Conservation (phyloP, 352 stramenopile genomes). For the Pythium monospermum region DNA sequence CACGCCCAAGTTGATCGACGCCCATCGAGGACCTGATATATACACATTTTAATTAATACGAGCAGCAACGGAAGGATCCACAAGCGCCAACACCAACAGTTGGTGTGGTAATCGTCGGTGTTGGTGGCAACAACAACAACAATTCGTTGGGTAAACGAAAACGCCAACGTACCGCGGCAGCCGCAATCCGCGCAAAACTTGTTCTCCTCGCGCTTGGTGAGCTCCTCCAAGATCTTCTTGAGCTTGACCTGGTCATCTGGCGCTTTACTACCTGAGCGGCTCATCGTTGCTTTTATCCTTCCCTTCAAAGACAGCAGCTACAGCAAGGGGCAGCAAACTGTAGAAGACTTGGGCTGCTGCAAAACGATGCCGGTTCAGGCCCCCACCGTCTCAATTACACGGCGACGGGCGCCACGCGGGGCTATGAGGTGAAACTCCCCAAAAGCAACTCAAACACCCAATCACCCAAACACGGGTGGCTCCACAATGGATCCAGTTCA, state of each 20-base stretch:
- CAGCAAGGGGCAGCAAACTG: too few relatives aligned
- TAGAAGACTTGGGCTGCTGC: not conserved
- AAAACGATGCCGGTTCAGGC: slow-evolving; percentile 5
- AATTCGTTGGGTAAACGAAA: too few relatives aligned
- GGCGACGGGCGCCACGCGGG: slow-evolving; percentile 15
- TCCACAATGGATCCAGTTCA: not conserved
- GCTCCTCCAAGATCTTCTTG: slow-evolving; percentile 84
- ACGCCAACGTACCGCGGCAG: slow-evolving; percentile 59
- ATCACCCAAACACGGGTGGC: slow-evolving; percentile 8
- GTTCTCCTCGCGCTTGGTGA: slow-evolving; percentile 90
- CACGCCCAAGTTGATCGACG: slow-evolving; percentile 91
- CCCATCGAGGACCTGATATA: slow-evolving; percentile 80
- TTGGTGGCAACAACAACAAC: too few relatives aligned
- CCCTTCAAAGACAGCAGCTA: not conserved
- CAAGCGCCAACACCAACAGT: not conserved
- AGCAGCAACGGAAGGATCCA: slow-evolving; percentile 11
- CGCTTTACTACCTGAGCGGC: slow-evolving; percentile 32
- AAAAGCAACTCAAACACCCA: slow-evolving; percentile 14
- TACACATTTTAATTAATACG: slow-evolving; percentile 1
- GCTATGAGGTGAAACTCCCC: slow-evolving; percentile 18
- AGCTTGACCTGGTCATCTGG: slow-evolving; percentile 83
- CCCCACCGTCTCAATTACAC: too few relatives aligned
- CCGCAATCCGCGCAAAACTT: slow-evolving; percentile 89
- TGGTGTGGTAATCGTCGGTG: not conserved
- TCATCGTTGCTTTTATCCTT: slow-evolving; percentile 33